These are phyloP conservation scores for Syncephalastrum monosporum DNA, from an alignment of 371 early-diverging fungal genomes.

Conservation along the genomic window DNA sequence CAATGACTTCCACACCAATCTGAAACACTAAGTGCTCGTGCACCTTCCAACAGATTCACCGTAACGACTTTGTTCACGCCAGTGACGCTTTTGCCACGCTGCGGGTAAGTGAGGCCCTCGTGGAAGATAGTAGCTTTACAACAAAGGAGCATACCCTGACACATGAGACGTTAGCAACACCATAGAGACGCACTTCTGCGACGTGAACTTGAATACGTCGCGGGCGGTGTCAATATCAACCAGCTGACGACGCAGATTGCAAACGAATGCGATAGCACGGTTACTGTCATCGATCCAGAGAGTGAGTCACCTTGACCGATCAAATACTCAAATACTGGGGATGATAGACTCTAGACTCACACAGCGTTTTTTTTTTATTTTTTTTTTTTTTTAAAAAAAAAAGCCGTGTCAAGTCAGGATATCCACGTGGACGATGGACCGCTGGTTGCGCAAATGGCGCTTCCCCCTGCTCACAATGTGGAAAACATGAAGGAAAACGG, in stretches of 20 bases:
- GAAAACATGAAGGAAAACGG: constrained; percentile 31
- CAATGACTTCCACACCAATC: constrained; percentile 1
- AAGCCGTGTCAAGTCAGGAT: constrained; percentile 16
- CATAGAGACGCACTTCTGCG: constrained; percentile 26
- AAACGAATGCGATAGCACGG: constrained; percentile 27
- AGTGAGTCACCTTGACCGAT: constrained; percentile 14
- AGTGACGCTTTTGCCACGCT: constrained; percentile 27
- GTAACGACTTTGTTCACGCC: constrained; percentile 32
- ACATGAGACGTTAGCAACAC: constrained; percentile 19
- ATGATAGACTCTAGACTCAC: too few species aligned
- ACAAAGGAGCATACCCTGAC: background rate
- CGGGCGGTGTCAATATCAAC: constrained; percentile 33
- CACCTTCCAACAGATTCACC: constrained; percentile 31
- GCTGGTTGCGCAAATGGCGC: constrained; percentile 28
- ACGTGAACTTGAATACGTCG: constrained; percentile 38
- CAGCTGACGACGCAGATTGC: constrained; percentile 30
- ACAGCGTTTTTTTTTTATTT: too few species aligned
- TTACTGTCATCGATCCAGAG: constrained; percentile 30
- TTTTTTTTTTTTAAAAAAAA: too few species aligned
- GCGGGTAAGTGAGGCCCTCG: constrained; percentile 22
- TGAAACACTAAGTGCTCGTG: background rate
- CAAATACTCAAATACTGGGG: too few species aligned
- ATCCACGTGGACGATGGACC: constrained; percentile 16
- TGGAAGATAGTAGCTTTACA: too few species aligned
- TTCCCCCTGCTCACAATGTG: constrained; percentile 27